phyloP scores from a whole-genome alignment of 225 moss, liverwort and hornwort genomes.

The Neckera pumila region DNA sequence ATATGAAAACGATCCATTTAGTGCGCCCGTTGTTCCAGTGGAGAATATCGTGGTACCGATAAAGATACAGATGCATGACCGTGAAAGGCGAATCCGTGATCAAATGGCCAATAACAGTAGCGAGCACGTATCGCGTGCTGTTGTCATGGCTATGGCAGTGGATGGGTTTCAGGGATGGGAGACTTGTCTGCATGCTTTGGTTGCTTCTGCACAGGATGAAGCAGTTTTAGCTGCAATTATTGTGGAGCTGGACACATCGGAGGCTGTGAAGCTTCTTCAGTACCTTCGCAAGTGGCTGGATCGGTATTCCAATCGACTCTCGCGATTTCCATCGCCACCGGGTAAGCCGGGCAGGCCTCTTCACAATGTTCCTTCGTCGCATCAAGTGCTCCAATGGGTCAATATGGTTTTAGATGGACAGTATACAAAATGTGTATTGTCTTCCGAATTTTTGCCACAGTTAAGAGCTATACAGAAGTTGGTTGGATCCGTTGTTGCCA shows the following conservation, averaged over 20 bases:
- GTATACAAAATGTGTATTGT: conserved; percentile 67
- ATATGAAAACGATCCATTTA: not conserved
- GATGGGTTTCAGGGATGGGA: conserved; percentile 70
- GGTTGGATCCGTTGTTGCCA: conserved; percentile 41
- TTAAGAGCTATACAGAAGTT: conserved; percentile 42
- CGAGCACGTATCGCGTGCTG: not conserved
- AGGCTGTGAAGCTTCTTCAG: conserved; percentile 50
- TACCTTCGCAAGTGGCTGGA: conserved; percentile 78
- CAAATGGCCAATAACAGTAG: not conserved
- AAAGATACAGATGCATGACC: not conserved
- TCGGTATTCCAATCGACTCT: conserved; percentile 47
- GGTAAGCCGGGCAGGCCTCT: not conserved
- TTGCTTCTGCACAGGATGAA: conserved; percentile 72
- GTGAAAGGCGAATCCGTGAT: conserved; percentile 1
- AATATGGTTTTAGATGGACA: conserved; percentile 66
- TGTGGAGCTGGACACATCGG: conserved; percentile 42
- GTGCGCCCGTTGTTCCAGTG: not conserved
- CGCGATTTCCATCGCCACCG: conserved; percentile 30
- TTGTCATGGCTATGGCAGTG: conserved; percentile 50
- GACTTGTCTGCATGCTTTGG: conserved; percentile 54
- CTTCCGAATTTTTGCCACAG: conserved; percentile 55
- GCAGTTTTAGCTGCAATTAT: conserved; percentile 56
- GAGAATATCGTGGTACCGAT: not conserved
- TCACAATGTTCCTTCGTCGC: conserved; percentile 51
- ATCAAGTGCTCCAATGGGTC: conserved; percentile 64